Percentiles rank a stretch among this genome's conserved stretches.
phyloP scores from a whole-genome alignment of 495 filamentous ascomycete genomes.

The Thermothielavioides terrestris region DNA sequence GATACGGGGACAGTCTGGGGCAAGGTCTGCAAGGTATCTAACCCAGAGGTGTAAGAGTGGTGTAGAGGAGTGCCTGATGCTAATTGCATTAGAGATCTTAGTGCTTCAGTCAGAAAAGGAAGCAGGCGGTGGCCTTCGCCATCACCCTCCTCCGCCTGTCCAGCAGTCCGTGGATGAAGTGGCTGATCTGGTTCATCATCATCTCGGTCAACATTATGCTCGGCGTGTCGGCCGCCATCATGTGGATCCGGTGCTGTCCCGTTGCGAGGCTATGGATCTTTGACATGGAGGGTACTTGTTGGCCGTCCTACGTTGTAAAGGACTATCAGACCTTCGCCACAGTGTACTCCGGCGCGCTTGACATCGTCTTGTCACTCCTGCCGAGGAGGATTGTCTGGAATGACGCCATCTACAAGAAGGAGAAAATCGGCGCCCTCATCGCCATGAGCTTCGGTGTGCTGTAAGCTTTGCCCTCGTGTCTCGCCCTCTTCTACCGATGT shows the following conservation, averaged over 20 bases:
- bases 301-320: background rate
- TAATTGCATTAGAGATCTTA: no score
- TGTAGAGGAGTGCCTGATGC: no score
- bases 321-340: background rate
- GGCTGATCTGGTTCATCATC: no score
- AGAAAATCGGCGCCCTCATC: slow-evolving; percentile 18
- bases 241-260: slow-evolving; percentile 18
- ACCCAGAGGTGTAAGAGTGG: no score
- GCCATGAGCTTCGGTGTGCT: slow-evolving; percentile 24
- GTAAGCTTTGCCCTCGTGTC: background rate
- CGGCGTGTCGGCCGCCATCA: slow-evolving; percentile 33
- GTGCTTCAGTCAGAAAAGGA: no score
- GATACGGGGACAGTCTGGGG: no score
- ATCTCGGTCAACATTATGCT: no score
- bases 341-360: slow-evolving; percentile 3
- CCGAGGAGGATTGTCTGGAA: slow-evolving; percentile 21
- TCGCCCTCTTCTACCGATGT: background rate
- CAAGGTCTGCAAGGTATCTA: no score
- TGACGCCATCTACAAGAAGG: slow-evolving; percentile 16
- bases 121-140: no score
- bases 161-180: no score
- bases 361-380: slow-evolving; percentile 16
- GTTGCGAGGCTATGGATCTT: background rate
- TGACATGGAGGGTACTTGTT: background rate
- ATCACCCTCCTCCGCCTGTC: no score